These are phyloP conservation scores for Urostyla sp. DNA, from an alignment of 73 alveolate genomes.

Conservation along the genomic window DNA sequence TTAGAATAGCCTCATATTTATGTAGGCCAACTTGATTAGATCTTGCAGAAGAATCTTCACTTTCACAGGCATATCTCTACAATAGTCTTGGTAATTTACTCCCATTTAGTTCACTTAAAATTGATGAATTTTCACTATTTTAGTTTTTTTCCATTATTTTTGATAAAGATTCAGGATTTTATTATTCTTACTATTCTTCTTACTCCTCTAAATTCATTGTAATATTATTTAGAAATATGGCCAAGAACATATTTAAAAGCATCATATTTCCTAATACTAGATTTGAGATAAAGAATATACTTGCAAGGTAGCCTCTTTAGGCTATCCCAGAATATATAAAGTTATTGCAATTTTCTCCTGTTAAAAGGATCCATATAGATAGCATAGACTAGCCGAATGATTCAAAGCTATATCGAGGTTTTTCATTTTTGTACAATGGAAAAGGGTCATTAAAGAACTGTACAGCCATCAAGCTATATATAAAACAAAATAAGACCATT, in stretches of 20 bases:
- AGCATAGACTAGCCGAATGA: conserved; percentile 34
- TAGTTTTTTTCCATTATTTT: background rate
- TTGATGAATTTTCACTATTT: too few relatives aligned
- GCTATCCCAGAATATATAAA: conserved; percentile 27
- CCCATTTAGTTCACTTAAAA: too few relatives aligned
- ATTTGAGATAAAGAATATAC: conserved; percentile 58
- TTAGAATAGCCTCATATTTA: too few relatives aligned
- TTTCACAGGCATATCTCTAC: too few relatives aligned
- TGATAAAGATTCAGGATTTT: background rate
- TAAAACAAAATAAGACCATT: conserved; percentile 56
- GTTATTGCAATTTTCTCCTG: conserved; percentile 80
- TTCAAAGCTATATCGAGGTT: conserved; percentile 46
- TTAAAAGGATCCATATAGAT: conserved; percentile 61
- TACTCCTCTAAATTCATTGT: conserved; percentile 5
- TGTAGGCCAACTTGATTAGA: too few relatives aligned
- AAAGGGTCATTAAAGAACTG: conserved; percentile 62
- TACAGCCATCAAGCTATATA: conserved; percentile 62
- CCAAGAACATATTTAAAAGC: conserved; percentile 74
- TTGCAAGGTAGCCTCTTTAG: conserved; percentile 54
- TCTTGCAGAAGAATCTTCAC: too few relatives aligned
- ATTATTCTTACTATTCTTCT: background rate
- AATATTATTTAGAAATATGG: conserved; percentile 53
- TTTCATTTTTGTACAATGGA: conserved; percentile 40
- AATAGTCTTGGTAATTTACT: too few relatives aligned
- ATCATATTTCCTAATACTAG: conserved; percentile 66